Evolutionary conservation across 345 rosid genomes (phyloP).

Genomic region (Eucalyptus regnans): DNA sequence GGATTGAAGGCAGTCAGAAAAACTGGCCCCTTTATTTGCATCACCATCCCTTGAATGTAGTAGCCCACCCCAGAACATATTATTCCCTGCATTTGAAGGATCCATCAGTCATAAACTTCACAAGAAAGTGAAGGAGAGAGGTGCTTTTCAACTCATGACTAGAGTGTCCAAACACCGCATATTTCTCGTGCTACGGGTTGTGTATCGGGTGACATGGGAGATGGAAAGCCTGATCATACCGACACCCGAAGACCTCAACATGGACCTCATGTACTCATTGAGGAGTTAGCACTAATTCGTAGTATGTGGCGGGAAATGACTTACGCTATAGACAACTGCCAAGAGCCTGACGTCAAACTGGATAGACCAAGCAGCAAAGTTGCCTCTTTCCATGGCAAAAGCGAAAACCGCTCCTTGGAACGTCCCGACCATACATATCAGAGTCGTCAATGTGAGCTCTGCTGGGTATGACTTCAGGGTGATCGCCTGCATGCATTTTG

Average conservation of each 20-base stretch:
- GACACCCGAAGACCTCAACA: neutral
- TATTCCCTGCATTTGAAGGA: slow-evolving; percentile 29
- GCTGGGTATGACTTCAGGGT: slow-evolving; percentile 48
- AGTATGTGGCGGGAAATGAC: neutral
- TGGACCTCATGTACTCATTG: neutral
- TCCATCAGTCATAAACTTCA: neutral
- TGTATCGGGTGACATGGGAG: neutral
- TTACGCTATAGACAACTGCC: slow-evolving; percentile 33
- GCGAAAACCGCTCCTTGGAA: slow-evolving; percentile 39
- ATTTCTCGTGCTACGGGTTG: neutral
- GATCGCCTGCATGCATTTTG: slow-evolving; percentile 25
- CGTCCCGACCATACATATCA: slow-evolving; percentile 49
- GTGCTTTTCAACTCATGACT: neutral
- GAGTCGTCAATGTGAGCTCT: slow-evolving; percentile 51
- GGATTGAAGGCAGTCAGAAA: slow-evolving; percentile 64
- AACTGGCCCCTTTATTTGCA: slow-evolving; percentile 55
- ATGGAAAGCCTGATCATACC: neutral
- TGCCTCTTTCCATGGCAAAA: slow-evolving; percentile 30
- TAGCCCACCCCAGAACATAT: slow-evolving; percentile 41
- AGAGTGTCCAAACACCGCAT: neutral
- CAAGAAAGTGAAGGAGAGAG: neutral
- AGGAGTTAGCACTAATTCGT: neutral
- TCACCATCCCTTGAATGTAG: slow-evolving; percentile 42
- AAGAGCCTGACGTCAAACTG: slow-evolving; percentile 24
- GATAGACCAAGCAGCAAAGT: slow-evolving; percentile 39